phyloP scores from a whole-genome alignment of 2,329 filamentous ascomycete species.

The Calonectria honghensis region DNA sequence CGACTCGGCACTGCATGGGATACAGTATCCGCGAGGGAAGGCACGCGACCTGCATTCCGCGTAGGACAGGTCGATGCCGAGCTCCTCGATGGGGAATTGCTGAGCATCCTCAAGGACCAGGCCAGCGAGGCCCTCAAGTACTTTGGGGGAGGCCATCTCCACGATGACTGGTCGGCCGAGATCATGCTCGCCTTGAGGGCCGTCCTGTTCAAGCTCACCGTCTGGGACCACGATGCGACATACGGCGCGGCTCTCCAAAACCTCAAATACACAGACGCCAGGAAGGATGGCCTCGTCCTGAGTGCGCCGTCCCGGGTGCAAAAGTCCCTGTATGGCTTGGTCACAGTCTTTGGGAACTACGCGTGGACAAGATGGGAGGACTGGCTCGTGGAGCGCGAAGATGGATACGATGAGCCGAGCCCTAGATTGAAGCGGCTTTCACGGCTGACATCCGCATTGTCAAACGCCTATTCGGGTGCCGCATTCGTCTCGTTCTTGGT shows the following conservation, averaged over 20 bases:
- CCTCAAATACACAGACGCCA: constrained; percentile 90
- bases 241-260: constrained; percentile 97
- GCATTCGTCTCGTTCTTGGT: constrained; percentile 91
- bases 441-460: constrained; percentile 79
- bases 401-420: constrained; percentile 80
- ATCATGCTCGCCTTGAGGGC: constrained; percentile 86
- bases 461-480: constrained; percentile 86
- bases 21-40: constrained; percentile 81
- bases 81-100: constrained; percentile 92
- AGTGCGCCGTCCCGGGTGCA: constrained; percentile 86
- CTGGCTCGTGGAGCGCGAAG: constrained; percentile 85
- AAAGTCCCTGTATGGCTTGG: constrained; percentile 87
- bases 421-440: constrained; percentile 75
- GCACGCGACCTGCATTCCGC: constrained; percentile 89
- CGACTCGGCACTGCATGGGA: constrained; percentile 80
- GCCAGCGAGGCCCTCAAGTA: constrained; percentile 93
- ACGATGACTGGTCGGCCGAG: constrained; percentile 91
- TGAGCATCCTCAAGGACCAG: constrained; percentile 89
- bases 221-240: constrained; percentile 97
- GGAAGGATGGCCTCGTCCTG: constrained; percentile 77
- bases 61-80: constrained; percentile 98
- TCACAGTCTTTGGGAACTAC: constrained; percentile 92
- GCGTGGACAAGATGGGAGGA: constrained; percentile 94
- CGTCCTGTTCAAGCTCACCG: constrained; percentile 92
- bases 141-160: constrained; percentile 82